These are phyloP conservation scores for Eutypella sp. DNA, from an alignment of 2,329 filamentous ascomycete species.

Conservation along the genomic window DNA sequence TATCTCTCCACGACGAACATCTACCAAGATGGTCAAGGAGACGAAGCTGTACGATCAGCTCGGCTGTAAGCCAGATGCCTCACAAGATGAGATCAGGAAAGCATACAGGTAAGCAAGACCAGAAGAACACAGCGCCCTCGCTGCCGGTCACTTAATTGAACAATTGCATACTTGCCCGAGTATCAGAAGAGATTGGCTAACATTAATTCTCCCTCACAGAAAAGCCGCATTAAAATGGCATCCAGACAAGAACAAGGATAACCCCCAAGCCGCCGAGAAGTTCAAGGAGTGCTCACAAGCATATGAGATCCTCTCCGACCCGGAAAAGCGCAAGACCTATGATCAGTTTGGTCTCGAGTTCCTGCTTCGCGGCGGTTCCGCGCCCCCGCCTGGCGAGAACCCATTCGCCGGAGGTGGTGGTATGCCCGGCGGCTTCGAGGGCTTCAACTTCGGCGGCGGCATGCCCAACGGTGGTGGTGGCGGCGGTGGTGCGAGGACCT, in stretches of 20 bases:
- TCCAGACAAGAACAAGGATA: slow-evolving; percentile 97
- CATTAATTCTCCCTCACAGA: slow-evolving; percentile 43
- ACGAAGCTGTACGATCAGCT: slow-evolving; percentile 92
- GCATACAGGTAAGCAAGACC: slow-evolving; percentile 66
- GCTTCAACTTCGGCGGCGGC: slow-evolving; percentile 49
- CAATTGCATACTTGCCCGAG: too few relatives aligned
- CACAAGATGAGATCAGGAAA: slow-evolving; percentile 96
- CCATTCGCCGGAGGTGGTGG: slow-evolving; percentile 53
- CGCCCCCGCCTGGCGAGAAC: slow-evolving; percentile 60
- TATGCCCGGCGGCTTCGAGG: slow-evolving; percentile 50
- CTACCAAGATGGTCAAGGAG: slow-evolving; percentile 77
- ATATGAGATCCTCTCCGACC: slow-evolving; percentile 96
- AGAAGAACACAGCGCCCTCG: too few relatives aligned
- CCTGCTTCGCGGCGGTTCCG: slow-evolving; percentile 72
- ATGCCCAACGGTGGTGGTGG: slow-evolving; percentile 41
- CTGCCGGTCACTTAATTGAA: too few relatives aligned
- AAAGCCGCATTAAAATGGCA: slow-evolving; percentile 90
- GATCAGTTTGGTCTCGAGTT: slow-evolving; percentile 94
- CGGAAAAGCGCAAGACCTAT: slow-evolving; percentile 93
- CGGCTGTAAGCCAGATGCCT: slow-evolving; percentile 70
- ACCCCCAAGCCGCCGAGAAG: slow-evolving; percentile 78
- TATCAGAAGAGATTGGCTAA: too few relatives aligned
- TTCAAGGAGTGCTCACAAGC: slow-evolving; percentile 98
- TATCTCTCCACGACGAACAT: slow-evolving; percentile 2
- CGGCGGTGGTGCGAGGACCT: slow-evolving; percentile 48